Percentiles rank a stretch among this genome's conserved stretches.
Conservation (phyloP, 176 grass and related monocot species). For the Oryza coarctata region DNA sequence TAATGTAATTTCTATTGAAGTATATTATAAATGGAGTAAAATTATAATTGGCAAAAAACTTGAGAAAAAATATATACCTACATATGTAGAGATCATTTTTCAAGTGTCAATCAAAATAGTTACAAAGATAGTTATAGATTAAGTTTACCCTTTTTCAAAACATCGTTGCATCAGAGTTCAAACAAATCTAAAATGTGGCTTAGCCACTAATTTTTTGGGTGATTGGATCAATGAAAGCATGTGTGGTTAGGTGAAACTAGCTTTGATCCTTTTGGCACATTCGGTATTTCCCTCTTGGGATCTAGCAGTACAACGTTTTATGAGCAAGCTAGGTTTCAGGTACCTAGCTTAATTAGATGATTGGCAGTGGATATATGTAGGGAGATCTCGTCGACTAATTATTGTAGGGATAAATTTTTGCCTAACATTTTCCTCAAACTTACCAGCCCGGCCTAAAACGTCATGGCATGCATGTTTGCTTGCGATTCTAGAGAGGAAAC, state of each 20-base stretch:
- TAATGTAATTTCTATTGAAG: not conserved
- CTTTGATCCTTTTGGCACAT: not conserved
- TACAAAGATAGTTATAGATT: not conserved
- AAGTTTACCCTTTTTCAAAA: too few relatives aligned
- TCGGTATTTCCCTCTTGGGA: conserved; percentile 19
- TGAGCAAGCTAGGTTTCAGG: not conserved
- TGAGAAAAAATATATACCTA: not conserved
- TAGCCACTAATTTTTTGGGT: not conserved
- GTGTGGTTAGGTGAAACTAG: conserved; percentile 20
- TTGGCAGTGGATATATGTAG: not conserved
- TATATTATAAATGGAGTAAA: not conserved
- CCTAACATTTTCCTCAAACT: not conserved
- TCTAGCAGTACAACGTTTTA: not conserved
- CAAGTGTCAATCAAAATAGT: not conserved
- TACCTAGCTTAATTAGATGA: not conserved
- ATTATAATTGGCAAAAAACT: not conserved
- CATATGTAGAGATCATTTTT: not conserved
- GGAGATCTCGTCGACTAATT: not conserved
- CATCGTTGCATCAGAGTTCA: too few relatives aligned
- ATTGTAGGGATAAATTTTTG: not conserved
- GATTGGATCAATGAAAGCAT: not conserved
- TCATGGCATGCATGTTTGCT: not conserved
- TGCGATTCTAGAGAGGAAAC: not conserved
- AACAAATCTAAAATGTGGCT: not conserved
- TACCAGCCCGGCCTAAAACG: not conserved